Base-by-base conservation (phyloP, 2,329 filamentous ascomycete genomes). In the Trichophyton verrucosum region DNA sequence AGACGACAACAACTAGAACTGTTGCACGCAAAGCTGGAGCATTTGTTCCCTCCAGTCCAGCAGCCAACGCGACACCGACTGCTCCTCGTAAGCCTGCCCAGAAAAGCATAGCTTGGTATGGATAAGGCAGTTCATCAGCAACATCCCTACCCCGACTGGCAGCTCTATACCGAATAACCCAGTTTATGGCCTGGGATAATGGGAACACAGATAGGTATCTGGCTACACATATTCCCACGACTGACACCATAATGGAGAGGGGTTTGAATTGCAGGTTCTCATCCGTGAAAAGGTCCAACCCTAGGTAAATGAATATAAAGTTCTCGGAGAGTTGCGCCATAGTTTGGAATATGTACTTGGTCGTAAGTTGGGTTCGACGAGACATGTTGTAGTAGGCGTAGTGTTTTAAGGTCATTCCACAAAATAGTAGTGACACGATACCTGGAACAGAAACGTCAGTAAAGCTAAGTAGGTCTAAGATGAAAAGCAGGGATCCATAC, bases 381-480 rank as follows among this genome's bases (percentile, higher is more conserved):
- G 94, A 99, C 94, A 99, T 99, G 78, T 99, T 99, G 81, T 97
- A 96, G 77, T 99, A 99, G 64, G 94, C 94, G 70, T 99, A 99
- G 73, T 99, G 94, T 75, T 99, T 99, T 65, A 99, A 80, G 9
- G 94, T 97, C 67, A 99, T 99, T 60, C 94, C 94, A 74, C 94
- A 99, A 78, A 99, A 99, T 1, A 99, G 80, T 62, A 99, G 73
- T 24, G 94, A 95, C 66, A 99, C 94, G 69, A 99, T 99, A 67
- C 91, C 90, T 94, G 61, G n/a, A 15, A n/a, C 57, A 3, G 30
- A 38, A 15, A 36, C 13, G 62, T 47, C 40, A 61, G 55, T 36
- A 30, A 20, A 17, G 7, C 15, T 13, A 44, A 15, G 61, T 27
- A 4, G n/a, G 36, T 24, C 20, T 22, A 17, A 17, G 11, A 30